Evolutionary conservation across 495 filamentous ascomycete species (phyloP).

Genomic region (Aspergillus kassunensis): DNA sequence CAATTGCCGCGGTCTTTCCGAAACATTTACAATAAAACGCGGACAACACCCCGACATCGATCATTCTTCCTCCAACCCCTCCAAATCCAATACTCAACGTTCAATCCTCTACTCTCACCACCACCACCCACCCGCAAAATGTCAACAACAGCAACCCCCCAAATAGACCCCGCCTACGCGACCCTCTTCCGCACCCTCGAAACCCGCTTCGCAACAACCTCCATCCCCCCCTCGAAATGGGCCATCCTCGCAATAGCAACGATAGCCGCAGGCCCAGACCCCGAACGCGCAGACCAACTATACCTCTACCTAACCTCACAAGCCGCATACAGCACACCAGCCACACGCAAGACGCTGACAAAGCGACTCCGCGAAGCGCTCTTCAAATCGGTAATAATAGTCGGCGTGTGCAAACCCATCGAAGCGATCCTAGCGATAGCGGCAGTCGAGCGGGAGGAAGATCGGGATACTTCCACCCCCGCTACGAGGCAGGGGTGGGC

Average conservation of each 20-base stretch:
- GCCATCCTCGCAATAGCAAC: constrained; percentile 50
- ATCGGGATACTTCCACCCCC: constrained; percentile 46
- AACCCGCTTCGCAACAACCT: constrained; percentile 46
- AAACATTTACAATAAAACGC: too few species aligned
- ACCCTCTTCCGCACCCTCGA: constrained; percentile 50
- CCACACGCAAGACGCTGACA: constrained; percentile 41
- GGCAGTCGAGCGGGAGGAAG: constrained; percentile 45
- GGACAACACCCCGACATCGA: neutral
- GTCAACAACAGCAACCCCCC: constrained; percentile 14
- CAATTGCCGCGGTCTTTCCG: neutral
- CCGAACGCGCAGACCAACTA: constrained; percentile 43
- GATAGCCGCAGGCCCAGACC: constrained; percentile 41
- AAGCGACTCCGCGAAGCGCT: constrained; percentile 51
- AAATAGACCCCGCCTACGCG: constrained; percentile 28
- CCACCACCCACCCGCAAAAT: constrained; percentile 14
- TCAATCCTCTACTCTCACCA: constrained; percentile 12
- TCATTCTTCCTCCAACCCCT: neutral
- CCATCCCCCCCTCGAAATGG: constrained; percentile 52
- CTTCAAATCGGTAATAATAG: constrained; percentile 46
- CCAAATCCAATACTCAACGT: neutral
- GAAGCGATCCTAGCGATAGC: constrained; percentile 46
- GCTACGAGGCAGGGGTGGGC: constrained; percentile 40
- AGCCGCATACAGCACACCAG: constrained; percentile 30
- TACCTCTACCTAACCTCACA: constrained; percentile 48
- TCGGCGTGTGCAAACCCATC: constrained; percentile 52